Conservation (phyloP, 2,329 filamentous ascomycete genomes). For the Chrysosphaeria jannelii region DNA sequence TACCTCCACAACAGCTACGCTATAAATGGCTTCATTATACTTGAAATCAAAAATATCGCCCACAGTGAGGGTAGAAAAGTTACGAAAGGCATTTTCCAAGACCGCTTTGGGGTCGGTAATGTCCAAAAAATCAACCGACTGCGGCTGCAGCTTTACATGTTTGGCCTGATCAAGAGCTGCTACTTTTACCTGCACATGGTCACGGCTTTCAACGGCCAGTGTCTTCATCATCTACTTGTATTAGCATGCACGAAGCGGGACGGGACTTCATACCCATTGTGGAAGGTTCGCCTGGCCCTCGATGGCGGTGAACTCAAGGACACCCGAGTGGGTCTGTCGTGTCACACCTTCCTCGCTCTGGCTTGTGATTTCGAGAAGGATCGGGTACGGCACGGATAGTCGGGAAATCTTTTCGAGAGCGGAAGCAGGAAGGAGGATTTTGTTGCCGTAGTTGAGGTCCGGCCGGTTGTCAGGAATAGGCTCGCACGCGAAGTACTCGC, state of each 20-base stretch:
- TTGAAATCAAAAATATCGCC: conserved; percentile 88
- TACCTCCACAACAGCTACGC: conserved; percentile 77
- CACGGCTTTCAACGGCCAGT: conserved; percentile 63
- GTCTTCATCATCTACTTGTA: conserved; percentile 98
- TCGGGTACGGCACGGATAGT: conserved; percentile 86
- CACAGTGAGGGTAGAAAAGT: conserved; percentile 78
- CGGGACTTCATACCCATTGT: no score
- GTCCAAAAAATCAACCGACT: conserved; percentile 77
- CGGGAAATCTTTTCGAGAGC: conserved; percentile 90
- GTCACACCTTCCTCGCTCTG: conserved; percentile 45
- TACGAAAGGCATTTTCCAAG: conserved; percentile 82
- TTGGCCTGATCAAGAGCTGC: conserved; percentile 73
- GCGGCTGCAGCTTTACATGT: conserved; percentile 88
- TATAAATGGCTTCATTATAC: conserved; percentile 85
- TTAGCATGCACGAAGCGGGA: no score
- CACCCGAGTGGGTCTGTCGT: conserved; percentile 74
- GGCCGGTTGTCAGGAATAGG: conserved; percentile 70
- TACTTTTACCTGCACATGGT: conserved; percentile 82
- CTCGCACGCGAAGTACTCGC: conserved; percentile 96
- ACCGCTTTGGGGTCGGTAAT: conserved; percentile 95
- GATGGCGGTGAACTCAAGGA: conserved; percentile 90
- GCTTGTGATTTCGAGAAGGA: conserved; percentile 89
- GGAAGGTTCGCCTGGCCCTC: conserved; percentile 91
- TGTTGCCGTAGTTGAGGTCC: conserved; percentile 83
- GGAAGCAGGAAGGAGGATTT: conserved; percentile 89